Percentiles rank a stretch among this genome's conserved stretches.
Conservation (phyloP, 2,329 filamentous ascomycete genomes). For the Penicillium brevicompactum region DNA sequence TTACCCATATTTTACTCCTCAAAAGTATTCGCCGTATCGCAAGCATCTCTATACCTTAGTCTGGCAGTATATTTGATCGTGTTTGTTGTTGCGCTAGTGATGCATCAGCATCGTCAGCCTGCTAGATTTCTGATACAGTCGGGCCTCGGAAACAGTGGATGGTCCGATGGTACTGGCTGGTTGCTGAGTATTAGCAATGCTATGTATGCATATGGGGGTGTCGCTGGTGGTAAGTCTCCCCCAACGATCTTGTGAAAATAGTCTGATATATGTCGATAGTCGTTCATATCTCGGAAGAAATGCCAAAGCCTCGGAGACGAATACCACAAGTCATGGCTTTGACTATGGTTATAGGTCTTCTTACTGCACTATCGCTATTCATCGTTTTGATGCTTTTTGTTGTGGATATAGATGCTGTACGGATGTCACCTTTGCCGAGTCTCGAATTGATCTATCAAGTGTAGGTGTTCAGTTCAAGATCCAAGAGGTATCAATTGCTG, state of each 20-base stretch:
- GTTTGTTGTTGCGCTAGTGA: conserved; percentile 30
- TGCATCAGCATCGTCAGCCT: conserved; percentile 17
- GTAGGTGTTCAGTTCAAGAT: conserved; percentile 21
- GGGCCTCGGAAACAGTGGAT: conserved; percentile 23
- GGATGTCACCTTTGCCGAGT: conserved; percentile 15
- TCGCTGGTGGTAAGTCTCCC: conserved; percentile 23
- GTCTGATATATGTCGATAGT: not conserved
- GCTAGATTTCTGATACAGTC: conserved; percentile 2
- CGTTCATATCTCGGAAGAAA: conserved; percentile 9
- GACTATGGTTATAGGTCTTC: conserved; percentile 22
- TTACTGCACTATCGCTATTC: conserved; percentile 20
- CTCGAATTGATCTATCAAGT: conserved; percentile 6
- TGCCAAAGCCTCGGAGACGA: conserved; percentile 20
- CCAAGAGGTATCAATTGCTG: conserved; percentile 14
- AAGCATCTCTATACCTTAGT: not conserved
- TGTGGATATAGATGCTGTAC: conserved; percentile 19
- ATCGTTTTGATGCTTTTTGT: conserved; percentile 24
- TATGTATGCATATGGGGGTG: conserved; percentile 29
- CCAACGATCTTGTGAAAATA: not conserved
- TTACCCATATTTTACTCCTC: not conserved
- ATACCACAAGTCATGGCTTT: conserved; percentile 24
- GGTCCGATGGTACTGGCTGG: conserved; percentile 25
- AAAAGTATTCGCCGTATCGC: not conserved
- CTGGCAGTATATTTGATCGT: conserved; percentile 23
- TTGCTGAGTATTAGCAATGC: conserved; percentile 27